phyloP scores from a whole-genome alignment of 2,329 filamentous ascomycete species.

The Cladosporium phlei region DNA sequence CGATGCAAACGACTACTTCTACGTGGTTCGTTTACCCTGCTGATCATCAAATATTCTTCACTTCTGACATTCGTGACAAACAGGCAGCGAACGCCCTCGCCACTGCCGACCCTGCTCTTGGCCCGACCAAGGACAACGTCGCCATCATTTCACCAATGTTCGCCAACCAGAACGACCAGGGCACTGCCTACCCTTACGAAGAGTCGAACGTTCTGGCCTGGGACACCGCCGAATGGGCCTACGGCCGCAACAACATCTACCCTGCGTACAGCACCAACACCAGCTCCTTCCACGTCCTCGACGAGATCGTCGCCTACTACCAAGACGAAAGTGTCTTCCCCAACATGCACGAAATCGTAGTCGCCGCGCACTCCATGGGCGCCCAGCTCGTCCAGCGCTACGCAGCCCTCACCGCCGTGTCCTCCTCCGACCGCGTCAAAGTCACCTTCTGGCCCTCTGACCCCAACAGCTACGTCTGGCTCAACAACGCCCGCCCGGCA shows the following conservation, averaged over 20 bases:
- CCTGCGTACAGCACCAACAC: slow-evolving; percentile 21
- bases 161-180: slow-evolving; percentile 32
- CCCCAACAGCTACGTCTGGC: slow-evolving; percentile 33
- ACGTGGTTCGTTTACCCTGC: no score
- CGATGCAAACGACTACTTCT: slow-evolving; percentile 27
- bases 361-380: slow-evolving; percentile 34
- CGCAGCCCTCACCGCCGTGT: slow-evolving; percentile 26
- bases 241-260: slow-evolving; percentile 32
- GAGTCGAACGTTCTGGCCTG: slow-evolving; percentile 31
- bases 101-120: slow-evolving; percentile 2
- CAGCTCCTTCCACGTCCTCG: slow-evolving; percentile 31
- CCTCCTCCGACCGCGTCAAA: slow-evolving; percentile 17
- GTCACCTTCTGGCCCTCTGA: slow-evolving; percentile 33
- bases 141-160: slow-evolving; percentile 32
- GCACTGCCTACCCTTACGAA: slow-evolving; percentile 29
- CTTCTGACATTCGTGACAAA: slow-evolving; percentile 18
- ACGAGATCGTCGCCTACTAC: slow-evolving; percentile 31
- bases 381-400: slow-evolving; percentile 33
- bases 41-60: no score
- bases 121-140: slow-evolving; percentile 27
- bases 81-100: slow-evolving; percentile 10
- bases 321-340: slow-evolving; percentile 28
- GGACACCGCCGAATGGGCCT: slow-evolving; percentile 30
- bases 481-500: slow-evolving; percentile 24
- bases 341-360: slow-evolving; percentile 33